A percentile compares a stretch with the other conserved stretches of the same genome.
Evolutionary conservation across 495 filamentous ascomycete genomes (phyloP).

Genomic region (Penicillium mononematosum): DNA sequence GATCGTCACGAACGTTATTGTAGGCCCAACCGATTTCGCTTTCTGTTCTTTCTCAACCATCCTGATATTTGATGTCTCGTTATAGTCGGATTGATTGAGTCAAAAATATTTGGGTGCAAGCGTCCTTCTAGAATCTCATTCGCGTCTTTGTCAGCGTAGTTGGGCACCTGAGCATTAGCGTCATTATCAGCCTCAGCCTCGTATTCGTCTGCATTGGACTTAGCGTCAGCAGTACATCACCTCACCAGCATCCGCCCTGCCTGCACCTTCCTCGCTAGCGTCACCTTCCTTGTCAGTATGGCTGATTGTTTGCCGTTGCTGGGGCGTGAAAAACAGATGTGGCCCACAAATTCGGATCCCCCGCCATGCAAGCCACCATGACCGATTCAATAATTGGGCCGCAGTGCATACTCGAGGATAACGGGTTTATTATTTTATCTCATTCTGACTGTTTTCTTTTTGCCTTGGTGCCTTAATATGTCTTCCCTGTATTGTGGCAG

Average conservation of each 20-base stretch:
- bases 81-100: not conserved
- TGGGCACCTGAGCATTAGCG: not conserved
- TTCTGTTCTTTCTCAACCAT: not conserved
- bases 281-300: not conserved
- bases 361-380: not conserved
- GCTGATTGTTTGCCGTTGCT: not conserved
- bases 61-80: not conserved
- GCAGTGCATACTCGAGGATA: not conserved
- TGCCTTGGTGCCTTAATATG: too few relatives aligned
- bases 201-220: not conserved
- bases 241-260: not conserved
- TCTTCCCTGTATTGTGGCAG: too few relatives aligned
- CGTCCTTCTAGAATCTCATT: not conserved
- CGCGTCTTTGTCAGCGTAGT: not conserved
- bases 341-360: not conserved
- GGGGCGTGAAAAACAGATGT: not conserved
- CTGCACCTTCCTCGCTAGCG: not conserved
- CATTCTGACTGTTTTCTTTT: too few relatives aligned
- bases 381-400: not conserved
- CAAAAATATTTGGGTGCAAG: not conserved
- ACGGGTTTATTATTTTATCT: too few relatives aligned
- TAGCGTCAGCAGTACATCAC: not conserved
- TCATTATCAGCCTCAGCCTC: not conserved
- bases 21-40: not conserved
- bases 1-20: not conserved